Base-by-base conservation (phyloP, 2,329 filamentous ascomycete species). In the Hypoxylon sp. region DNA sequence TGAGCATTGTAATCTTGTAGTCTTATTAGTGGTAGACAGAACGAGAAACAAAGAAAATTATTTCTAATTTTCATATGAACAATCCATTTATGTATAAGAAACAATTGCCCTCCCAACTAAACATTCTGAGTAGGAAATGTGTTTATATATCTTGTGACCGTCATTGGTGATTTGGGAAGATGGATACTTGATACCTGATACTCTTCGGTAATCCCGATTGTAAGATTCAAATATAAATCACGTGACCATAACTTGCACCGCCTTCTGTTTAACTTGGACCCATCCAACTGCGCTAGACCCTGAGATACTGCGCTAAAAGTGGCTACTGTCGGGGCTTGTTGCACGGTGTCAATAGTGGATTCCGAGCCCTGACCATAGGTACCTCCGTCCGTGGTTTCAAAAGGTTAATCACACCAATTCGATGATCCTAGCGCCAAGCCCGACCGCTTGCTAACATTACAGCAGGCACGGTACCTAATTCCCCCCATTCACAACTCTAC, bases 401-500 rank as follows among this genome's bases (percentile, higher is more conserved):
- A 30, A 32, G 46, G 36, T 48, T 60, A 65, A 65, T 50, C 51
- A 41, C 21, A 43, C 46, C 46, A 34, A 19, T 21, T 62, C 7
- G 48, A 46, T 30, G 11, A 36, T 58, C 34, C 50, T 28, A 65
- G 62, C 63, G 63, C 38, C 28, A 45, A 58, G 60, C 56, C 64
- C 67, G 63, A 69, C 63, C 63, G 67, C 67, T 36, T 65, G 49
- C 63, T 63, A 62, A 62, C 38, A 51, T 45, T 61, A 46, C 50
- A 58, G 45, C 46, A 62, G 57, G 55, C 55, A 64, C 55, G 51
- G 63, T 69, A 69, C 67, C 57, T 69, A 66, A 57, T 60, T 48
- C 60, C 64, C 65, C 67, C 67, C 60, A 70, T 67, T 67, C 64
- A 70, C 67, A 67, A 63, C 55, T 62, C 64, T 58, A 67, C 60